phyloP scores from a whole-genome alignment of 73 alveolate species.

The Effrenium voratum region DNA sequence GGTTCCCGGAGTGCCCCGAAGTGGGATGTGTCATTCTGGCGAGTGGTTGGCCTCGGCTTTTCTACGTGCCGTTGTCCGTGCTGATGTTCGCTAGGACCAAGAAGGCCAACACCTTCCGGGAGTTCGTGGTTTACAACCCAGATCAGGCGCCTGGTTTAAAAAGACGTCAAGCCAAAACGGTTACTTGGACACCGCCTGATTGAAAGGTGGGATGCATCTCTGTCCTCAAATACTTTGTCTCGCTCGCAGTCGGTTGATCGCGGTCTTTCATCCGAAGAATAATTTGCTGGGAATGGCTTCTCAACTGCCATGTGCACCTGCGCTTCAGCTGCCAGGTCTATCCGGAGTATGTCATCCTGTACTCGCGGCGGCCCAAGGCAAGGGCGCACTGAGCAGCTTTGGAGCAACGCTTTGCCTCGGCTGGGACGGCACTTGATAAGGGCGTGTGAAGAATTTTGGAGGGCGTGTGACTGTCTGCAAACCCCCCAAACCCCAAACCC shows the following conservation, averaged over 20 bases:
- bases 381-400: background rate
- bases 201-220: background rate
- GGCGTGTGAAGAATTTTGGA: background rate
- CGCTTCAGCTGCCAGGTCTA: constrained; percentile 75
- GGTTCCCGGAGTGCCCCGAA: too few species aligned
- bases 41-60: background rate
- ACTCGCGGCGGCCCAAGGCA: constrained; percentile 67
- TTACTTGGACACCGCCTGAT: too few species aligned
- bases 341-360: constrained; percentile 89
- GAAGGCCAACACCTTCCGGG: constrained; percentile 91
- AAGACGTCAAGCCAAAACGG: too few species aligned
- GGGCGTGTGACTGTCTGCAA: too few species aligned
- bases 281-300: too few species aligned
- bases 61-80: too few species aligned
- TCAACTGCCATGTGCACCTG: too few species aligned
- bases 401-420: background rate
- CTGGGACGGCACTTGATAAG: background rate
- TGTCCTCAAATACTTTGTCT: background rate
- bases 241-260: background rate
- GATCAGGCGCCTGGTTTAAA: constrained; percentile 39
- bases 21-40: too few species aligned
- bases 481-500: too few species aligned
- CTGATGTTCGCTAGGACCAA: constrained; percentile 35
- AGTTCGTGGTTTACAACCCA: constrained; percentile 66
- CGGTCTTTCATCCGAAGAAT: too few species aligned